Conservation (phyloP, 768 basidiomycete genomes). For the Lanmaoa pseudosensibilis region DNA sequence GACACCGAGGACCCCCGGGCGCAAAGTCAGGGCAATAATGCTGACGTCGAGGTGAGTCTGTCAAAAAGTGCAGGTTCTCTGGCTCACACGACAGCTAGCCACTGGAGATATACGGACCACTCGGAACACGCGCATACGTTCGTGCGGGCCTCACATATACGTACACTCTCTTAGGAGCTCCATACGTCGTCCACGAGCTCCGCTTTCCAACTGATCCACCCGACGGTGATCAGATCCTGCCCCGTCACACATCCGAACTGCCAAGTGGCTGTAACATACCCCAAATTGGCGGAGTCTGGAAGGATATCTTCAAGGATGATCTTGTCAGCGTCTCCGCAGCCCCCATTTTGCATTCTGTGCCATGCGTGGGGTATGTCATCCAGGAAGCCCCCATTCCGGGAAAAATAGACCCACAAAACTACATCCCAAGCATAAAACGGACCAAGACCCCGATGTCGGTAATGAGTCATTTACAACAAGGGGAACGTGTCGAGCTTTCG, state of each 20-base stretch:
- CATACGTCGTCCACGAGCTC: conserved; percentile 84
- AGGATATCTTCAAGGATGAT: conserved; percentile 56
- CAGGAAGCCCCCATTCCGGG: conserved; percentile 69
- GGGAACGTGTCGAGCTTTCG: conserved; percentile 58
- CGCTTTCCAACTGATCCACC: conserved; percentile 60
- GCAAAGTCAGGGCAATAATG: conserved; percentile 12
- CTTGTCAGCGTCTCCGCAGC: conserved; percentile 68
- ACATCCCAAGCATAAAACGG: conserved; percentile 66
- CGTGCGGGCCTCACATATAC: conserved; percentile 68
- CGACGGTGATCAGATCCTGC: conserved; percentile 49
- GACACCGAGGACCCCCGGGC: conserved; percentile 60
- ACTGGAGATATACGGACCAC: conserved; percentile 83
- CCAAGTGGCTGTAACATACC: conserved; percentile 61
- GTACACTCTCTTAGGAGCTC: conserved; percentile 59
- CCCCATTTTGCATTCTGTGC: conserved; percentile 77
- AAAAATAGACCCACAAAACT: conserved; percentile 69
- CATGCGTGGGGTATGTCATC: conserved; percentile 79
- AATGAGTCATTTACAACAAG: conserved; percentile 66
- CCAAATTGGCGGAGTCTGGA: conserved; percentile 63
- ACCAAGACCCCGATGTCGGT: conserved; percentile 68
- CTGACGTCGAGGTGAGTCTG: conserved; percentile 19
- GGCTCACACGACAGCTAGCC: conserved; percentile 41
- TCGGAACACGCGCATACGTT: conserved; percentile 79
- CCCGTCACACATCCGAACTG: conserved; percentile 54
- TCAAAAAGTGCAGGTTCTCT: neutral